Evolutionary conservation across 2,329 filamentous ascomycete species (phyloP).

Genomic region (Pseudogymnoascus sp.): DNA sequence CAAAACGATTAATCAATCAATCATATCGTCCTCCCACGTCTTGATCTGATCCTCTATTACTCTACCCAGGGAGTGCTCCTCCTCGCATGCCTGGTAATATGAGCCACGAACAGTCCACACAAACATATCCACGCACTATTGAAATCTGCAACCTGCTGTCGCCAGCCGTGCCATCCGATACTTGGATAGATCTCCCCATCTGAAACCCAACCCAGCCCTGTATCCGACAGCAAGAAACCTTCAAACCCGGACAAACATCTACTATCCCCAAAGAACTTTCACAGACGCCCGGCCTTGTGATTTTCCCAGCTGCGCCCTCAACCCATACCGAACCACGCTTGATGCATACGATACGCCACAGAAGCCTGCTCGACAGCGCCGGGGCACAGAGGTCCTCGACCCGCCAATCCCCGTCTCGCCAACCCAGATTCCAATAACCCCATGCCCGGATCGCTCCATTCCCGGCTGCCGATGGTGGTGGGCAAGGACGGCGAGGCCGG

Average conservation of each 20-base stretch:
- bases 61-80: not conserved
- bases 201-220: not conserved
- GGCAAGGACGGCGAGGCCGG: slow-evolving; percentile 10
- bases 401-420: not conserved
- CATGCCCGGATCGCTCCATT: not conserved
- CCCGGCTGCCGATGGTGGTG: not conserved
- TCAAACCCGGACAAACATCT: not conserved
- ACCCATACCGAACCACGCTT: not conserved
- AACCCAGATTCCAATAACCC: not conserved
- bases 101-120: not conserved
- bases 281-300: not conserved
- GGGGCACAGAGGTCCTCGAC: not conserved
- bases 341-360: not conserved
- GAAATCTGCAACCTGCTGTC: not conserved
- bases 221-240: not conserved
- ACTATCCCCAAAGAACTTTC: not conserved
- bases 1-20: not conserved
- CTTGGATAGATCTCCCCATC: not conserved
- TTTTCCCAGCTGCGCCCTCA: not conserved
- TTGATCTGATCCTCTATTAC: not conserved
- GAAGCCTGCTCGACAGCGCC: not conserved
- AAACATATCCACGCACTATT: not conserved
- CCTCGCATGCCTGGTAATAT: not conserved
- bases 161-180: not conserved
- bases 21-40: not conserved